Percentiles rank a stretch among this genome's conserved stretches.
These are phyloP conservation scores for Epichloe festucae DNA, from an alignment of 2,329 filamentous ascomycete species.

Conservation along the genomic window DNA sequence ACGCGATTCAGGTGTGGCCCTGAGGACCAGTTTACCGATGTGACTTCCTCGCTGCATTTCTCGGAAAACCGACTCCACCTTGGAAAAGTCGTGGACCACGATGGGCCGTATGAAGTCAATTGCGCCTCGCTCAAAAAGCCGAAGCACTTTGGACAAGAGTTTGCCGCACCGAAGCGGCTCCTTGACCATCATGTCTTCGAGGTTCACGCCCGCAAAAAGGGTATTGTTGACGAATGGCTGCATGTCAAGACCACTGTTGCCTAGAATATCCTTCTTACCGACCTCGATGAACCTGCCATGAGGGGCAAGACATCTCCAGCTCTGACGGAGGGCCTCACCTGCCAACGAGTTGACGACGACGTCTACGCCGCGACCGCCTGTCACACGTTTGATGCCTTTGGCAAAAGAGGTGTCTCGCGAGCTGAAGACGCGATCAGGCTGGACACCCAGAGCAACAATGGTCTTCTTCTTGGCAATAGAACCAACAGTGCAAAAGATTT, in stretches of 20 bases:
- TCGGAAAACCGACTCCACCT: conserved; percentile 21
- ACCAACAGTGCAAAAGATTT: conserved; percentile 17
- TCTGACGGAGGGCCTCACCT: conserved; percentile 9
- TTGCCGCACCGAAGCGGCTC: neutral
- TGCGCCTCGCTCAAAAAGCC: neutral
- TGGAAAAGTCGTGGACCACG: conserved; percentile 6
- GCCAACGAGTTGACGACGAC: neutral
- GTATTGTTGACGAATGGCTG: neutral
- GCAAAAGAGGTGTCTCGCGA: neutral
- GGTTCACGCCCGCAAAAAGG: conserved; percentile 1
- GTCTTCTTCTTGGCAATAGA: conserved; percentile 14
- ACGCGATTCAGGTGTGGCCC: conserved; percentile 3
- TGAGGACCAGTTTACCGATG: conserved; percentile 23
- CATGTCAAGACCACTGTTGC: conserved; percentile 19
- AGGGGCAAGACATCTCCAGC: conserved; percentile 16
- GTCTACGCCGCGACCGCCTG: conserved; percentile 6
- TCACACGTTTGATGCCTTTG: neutral
- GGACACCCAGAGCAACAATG: conserved; percentile 11
- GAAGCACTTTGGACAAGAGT: neutral
- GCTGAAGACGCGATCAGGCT: conserved; percentile 8
- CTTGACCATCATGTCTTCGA: neutral
- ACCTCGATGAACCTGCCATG: conserved; percentile 21
- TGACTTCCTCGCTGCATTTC: conserved; percentile 23
- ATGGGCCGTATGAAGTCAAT: neutral
- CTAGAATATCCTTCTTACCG: conserved; percentile 13